Evolutionary conservation across 345 rosid species (phyloP), one percentile per base, ranked within the genome.

Genomic region (Salix viminalis): DNA sequence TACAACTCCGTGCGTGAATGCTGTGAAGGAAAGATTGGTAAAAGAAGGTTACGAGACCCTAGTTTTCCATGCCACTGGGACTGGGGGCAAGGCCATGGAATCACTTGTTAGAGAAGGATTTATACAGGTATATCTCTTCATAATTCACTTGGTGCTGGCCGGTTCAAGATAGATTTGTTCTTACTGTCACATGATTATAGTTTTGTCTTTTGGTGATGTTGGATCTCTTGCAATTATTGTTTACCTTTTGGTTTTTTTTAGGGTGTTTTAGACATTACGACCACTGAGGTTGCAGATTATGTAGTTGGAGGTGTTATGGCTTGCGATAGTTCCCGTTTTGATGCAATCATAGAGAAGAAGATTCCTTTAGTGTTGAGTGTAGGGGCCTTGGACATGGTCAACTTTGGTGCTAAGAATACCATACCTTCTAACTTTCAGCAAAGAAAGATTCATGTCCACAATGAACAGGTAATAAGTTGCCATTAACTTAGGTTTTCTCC

Each of bases 41-140:
- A 85, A 80, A 76, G 79, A 90, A 85, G 97, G 92, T 73, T 95
- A 83, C n/a, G 99, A 93, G 86, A 87, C 91, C 39, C 82, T 95
- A 77, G 87, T 95, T 80, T 95, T 95, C 76, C 97, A 95, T 84
- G 99, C 99, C 78, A 95, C 97, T 14, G 99, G 97, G 30, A 86
- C 90, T 4, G 99, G 99, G 52, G 99, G 99, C 69, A 92, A 87
- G 80, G 94, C 99, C 14, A 92, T 95, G 99, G 97, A 95, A 79
- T 87, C 90, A 79, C 84, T 95, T 77, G 92, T 92, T 76, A 81
- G 84, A 65, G 86, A 91, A 82, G 99, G 97, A 12, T 85, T 91
- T 77, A 90, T 95, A 71, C 90, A 92, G 94, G 98, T 94, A 79
- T 56, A 66, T 77, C 11, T 72, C 44, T 32, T 69, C 71, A 15